Evolutionary conservation across 306 rosid species (phyloP).

Genomic region (Abrus precatorius): DNA sequence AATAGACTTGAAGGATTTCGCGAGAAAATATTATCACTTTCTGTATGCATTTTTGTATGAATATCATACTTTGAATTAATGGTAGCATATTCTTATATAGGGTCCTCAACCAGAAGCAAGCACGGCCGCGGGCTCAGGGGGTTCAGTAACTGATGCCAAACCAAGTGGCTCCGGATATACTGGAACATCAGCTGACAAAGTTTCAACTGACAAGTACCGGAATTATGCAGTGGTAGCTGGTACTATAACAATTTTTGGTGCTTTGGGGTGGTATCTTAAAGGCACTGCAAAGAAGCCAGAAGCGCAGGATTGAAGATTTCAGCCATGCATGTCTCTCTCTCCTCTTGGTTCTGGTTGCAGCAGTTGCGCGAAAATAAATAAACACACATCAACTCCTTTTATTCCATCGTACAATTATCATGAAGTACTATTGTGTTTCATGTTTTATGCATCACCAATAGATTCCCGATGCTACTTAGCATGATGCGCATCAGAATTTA

Average conservation of each 20-base stretch:
- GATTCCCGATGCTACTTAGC: conserved; percentile 36
- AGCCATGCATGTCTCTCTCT: conserved; percentile 29
- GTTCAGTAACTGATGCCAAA: conserved; percentile 68
- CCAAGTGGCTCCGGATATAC: conserved; percentile 59
- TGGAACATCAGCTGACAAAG: conserved; percentile 67
- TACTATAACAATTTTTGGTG: conserved; percentile 63
- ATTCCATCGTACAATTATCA: conserved; percentile 14
- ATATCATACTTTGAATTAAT: conserved; percentile 27
- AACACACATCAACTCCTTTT: conserved; percentile 37
- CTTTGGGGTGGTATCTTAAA: conserved; percentile 89
- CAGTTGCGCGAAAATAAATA: conserved; percentile 50
- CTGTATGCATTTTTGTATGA: background rate
- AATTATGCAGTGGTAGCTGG: conserved; percentile 93
- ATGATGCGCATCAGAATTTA: conserved; percentile 26
- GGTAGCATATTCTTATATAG: conserved; percentile 53
- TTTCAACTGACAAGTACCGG: conserved; percentile 84
- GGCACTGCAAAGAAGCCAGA: conserved; percentile 89
- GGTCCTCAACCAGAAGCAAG: conserved; percentile 82
- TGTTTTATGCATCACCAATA: conserved; percentile 34
- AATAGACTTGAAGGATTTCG: no score
- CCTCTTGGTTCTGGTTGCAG: conserved; percentile 42
- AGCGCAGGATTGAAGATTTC: conserved; percentile 75
- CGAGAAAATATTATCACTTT: background rate
- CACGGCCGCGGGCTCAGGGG: conserved; percentile 61
- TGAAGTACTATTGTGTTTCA: conserved; percentile 38